Evolutionary conservation across 1,139 yeast genomes (phyloP).

Genomic region (Saccharomycopsis crataegensis): DNA sequence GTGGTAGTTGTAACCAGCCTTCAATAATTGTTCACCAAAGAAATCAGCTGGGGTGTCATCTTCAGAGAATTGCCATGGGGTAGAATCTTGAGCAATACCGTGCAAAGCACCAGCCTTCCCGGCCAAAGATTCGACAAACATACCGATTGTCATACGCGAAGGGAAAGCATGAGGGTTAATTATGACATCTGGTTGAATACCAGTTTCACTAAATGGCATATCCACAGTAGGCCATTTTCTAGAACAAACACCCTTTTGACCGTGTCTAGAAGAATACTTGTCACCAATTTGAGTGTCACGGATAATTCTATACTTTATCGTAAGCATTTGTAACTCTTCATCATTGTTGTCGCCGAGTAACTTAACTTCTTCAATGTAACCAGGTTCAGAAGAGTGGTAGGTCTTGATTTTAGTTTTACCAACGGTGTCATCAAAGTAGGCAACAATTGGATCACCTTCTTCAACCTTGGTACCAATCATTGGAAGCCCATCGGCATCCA

Average conservation of each 20-base stretch:
- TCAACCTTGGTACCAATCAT: constrained; percentile 78
- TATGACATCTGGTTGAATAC: constrained; percentile 95
- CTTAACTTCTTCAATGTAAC: constrained; percentile 91
- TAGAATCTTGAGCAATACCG: constrained; percentile 95
- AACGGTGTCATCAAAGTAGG: constrained; percentile 82
- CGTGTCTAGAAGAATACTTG: constrained; percentile 96
- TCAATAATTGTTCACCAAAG: constrained; percentile 84
- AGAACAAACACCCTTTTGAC: constrained; percentile 99
- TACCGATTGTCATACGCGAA: constrained; percentile 99
- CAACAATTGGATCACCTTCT: constrained; percentile 95
- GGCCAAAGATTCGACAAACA: constrained; percentile 96
- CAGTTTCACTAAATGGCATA: constrained; percentile 94
- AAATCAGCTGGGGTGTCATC: constrained; percentile 93
- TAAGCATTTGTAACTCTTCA: constrained; percentile 72
- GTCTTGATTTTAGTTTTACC: constrained; percentile 91
- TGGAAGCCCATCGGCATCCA: constrained; percentile 93
- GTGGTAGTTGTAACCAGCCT: constrained; percentile 92
- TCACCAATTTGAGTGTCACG: constrained; percentile 96
- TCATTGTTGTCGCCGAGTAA: constrained; percentile 77
- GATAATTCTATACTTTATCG: constrained; percentile 85
- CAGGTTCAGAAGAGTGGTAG: constrained; percentile 92
- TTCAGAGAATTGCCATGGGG: constrained; percentile 94
- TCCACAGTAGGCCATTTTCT: constrained; percentile 97
- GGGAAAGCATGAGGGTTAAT: constrained; percentile 99
- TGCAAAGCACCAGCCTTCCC: constrained; percentile 98